Evolutionary conservation across 2,329 filamentous ascomycete genomes (phyloP), one percentile per base, ranked within the genome.

Genomic region (Sporothrix inflata): DNA sequence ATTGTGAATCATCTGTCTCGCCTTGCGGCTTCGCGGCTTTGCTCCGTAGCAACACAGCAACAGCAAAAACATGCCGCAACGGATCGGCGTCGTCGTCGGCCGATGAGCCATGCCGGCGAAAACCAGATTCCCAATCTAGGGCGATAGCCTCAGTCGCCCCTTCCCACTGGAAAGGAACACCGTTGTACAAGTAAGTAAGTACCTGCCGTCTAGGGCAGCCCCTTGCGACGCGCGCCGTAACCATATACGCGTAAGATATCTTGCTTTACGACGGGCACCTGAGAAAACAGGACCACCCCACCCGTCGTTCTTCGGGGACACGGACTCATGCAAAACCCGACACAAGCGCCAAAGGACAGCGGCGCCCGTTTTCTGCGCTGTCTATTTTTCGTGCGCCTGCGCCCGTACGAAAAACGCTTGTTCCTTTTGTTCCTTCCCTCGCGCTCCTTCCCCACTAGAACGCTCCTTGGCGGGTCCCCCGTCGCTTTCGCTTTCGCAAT

Each of bases 101-200:
- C 60, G 60, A 42, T 65, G 38, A 45, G 60, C 60, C 38, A 65
- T 24, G n/a, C 38, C 21, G 38, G 38, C n/a, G 19, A 40, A 60
- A 9, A 2, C 55, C 5, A 27, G 12, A 40, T 61, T 61, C 19
- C 30, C 21, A n/a, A n/a, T 38, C 19, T 19, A 30, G 16, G 16
- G 55, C 16, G 16, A 60, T 19, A 27, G 8, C 21, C 51, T 27
- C 51, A 30, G 30, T 40, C 30, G 55, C 19, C 14, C 30, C 55
- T 61, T 61, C 30, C 55, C 8, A 6, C 42, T 49, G 47, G 47
- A 49, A 47, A 4, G 1, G 47, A 21, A 49, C 47, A 49, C 47
- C 19, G 16, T 6, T 34, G 30, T 14, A 14, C 2, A 60, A n/a
- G 53, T 8, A 40, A n/a, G 6, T 61, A 11, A 21, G 60, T 45